These are phyloP conservation scores for Claviceps digitariae DNA, from an alignment of 2,329 filamentous ascomycete genomes.

Conservation along the genomic window DNA sequence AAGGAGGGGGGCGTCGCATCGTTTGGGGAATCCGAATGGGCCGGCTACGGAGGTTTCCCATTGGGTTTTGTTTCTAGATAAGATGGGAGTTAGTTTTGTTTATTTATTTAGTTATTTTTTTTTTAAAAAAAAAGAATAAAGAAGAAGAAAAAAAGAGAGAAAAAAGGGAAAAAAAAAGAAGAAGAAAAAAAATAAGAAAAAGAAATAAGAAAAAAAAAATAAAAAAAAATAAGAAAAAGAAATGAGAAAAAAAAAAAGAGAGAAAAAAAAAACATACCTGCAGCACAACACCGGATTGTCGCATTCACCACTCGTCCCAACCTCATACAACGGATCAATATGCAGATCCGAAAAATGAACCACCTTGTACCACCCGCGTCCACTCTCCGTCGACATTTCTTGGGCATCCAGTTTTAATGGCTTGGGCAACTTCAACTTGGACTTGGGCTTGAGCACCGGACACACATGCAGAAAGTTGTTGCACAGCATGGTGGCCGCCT, in stretches of 20 bases:
- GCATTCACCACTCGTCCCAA: background rate
- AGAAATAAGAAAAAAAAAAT: no score
- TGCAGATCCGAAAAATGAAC: slow-evolving; percentile 1
- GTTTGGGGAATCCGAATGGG: background rate
- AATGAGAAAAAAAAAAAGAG: background rate
- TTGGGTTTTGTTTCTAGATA: background rate
- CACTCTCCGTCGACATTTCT: background rate
- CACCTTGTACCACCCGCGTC: background rate
- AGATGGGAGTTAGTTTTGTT: background rate
- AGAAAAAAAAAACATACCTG: slow-evolving; percentile 5
- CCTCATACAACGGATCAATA: background rate
- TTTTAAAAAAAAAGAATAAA: background rate
- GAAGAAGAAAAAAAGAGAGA: background rate
- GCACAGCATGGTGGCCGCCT: background rate
- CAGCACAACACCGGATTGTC: slow-evolving; percentile 10
- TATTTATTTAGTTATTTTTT: no score
- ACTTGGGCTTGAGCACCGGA: background rate
- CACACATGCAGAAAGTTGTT: background rate
- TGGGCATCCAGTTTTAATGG: background rate
- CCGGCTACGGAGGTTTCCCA: background rate
- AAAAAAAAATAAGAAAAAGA: no score
- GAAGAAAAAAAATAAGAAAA: no score
- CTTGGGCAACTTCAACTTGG: background rate
- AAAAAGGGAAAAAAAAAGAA: no score
- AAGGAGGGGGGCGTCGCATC: background rate